Conservation (phyloP, 371 early-diverging fungal species). For the Mortierella sp. region DNA sequence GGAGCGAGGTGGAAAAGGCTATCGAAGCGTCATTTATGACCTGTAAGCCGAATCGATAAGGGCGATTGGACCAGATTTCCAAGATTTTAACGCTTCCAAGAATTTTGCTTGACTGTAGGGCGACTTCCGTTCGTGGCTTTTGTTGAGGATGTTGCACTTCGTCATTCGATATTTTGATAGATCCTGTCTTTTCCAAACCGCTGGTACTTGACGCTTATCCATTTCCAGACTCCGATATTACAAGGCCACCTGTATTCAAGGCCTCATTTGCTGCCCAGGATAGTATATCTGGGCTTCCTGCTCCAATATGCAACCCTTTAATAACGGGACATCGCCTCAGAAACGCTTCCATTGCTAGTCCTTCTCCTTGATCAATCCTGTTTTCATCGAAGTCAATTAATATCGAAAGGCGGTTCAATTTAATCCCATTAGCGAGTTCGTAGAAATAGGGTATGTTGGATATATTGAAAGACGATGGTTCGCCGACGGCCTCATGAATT, state of each 20-base stretch:
- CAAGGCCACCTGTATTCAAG: no score
- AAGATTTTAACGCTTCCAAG: background rate
- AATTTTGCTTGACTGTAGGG: no score
- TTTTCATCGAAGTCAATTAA: background rate
- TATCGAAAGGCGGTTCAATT: background rate
- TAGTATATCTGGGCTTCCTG: background rate
- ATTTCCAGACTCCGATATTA: no score
- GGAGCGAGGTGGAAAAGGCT: background rate
- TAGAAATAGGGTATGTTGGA: constrained; percentile 1
- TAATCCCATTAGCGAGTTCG: constrained; percentile 1
- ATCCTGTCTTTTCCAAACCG: no score
- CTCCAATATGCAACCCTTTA: background rate
- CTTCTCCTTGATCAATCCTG: background rate
- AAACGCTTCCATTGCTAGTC: background rate
- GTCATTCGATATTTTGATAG: no score
- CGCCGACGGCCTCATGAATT: constrained; percentile 13
- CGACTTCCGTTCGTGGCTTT: no score
- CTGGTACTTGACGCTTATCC: no score
- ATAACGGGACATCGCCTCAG: background rate
- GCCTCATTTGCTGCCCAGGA: background rate
- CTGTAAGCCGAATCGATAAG: background rate
- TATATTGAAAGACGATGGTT: background rate
- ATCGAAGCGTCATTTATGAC: background rate
- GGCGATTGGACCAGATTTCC: background rate
- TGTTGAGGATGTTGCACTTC: no score